Base-by-base conservation (phyloP, 441 rosid species). In the Erodium texanum region DNA sequence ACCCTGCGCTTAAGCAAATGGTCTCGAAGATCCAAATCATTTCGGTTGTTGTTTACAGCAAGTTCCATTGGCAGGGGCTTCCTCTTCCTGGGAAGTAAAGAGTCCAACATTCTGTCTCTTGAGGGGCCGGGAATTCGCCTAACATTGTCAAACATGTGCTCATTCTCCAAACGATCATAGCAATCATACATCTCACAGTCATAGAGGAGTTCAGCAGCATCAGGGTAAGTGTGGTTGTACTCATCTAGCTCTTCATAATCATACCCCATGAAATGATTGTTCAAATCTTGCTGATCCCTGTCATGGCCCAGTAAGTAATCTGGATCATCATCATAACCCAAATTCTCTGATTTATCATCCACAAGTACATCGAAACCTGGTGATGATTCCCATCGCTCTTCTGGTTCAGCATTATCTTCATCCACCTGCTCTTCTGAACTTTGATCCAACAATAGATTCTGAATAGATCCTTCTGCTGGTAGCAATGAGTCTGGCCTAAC, bases 341-440 rank as follows among this genome's bases (percentile, higher is more conserved):
- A 73, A 64, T 72, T 75, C 66, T 80, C 79, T 32, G 77, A 71
- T 71, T 70, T 69, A 64, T 76, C 76, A 67, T 80, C 79, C 73
- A 73, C 85, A 20, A 75, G 80, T 68, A 79, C 84, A 68, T 83
- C 85, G 74, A 80, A 78, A 52, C 80, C 86, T 36, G 86, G 80
- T 23, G 86, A 79, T 5, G 85, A 83, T 75, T 81, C 86, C 84
- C 77, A 65, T 50, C 71, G 67, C 65, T 73, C 84, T 66, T 83
- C 83, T 5, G 71, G 81, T 59, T 75, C 82, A 68, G 74, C 27
- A 50, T 24, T 73, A 65, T 70, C 75, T 59, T 70, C 83, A 66
- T 75, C 82, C 73, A 66, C 23, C 24, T 70, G 73, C 38, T 78
- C 82, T 54, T 77, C 82, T 65, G 69, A 73, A 66, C 74, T 74